A percentile compares a stretch with the other conserved stretches of the same genome.
phyloP scores from a whole-genome alignment of 495 filamentous ascomycete genomes.

The Choiromyces venosus region DNA sequence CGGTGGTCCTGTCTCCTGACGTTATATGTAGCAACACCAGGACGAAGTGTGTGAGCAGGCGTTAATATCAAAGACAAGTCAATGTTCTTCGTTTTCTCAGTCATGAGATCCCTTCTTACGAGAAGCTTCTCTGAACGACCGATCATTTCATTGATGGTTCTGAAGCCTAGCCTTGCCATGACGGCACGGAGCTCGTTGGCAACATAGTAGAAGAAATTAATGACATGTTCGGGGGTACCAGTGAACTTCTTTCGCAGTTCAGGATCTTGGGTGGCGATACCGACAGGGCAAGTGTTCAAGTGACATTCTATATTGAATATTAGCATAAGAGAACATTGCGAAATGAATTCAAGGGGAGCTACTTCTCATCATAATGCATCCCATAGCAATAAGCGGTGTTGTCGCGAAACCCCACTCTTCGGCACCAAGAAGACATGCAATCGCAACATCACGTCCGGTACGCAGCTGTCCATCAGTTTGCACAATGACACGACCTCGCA shows the following conservation, averaged over 20 bases:
- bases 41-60: slow-evolving; percentile 90
- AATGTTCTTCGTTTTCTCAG: slow-evolving; percentile 84
- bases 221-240: slow-evolving; percentile 93
- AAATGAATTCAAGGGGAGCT: slow-evolving; percentile 21
- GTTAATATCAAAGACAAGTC: slow-evolving; percentile 95
- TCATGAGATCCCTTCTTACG: slow-evolving; percentile 82
- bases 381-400: slow-evolving; percentile 92
- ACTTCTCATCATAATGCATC: slow-evolving; percentile 91
- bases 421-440: slow-evolving; percentile 91
- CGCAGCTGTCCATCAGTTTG: slow-evolving; percentile 96
- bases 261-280: slow-evolving; percentile 94
- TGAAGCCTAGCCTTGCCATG: slow-evolving; percentile 94
- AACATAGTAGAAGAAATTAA: slow-evolving; percentile 99
- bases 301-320: slow-evolving; percentile 40
- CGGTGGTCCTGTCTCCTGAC: slow-evolving; percentile 97
- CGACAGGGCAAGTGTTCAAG: slow-evolving; percentile 88
- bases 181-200: slow-evolving; percentile 96
- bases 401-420: slow-evolving; percentile 99
- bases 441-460: slow-evolving; percentile 91
- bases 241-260: slow-evolving; percentile 92
- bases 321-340: slow-evolving; percentile 18
- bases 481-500: slow-evolving; percentile 92
- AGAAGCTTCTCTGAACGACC: slow-evolving; percentile 83
- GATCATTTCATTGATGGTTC: slow-evolving; percentile 98
- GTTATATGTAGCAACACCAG: slow-evolving; percentile 96